Evolutionary conservation across 2,329 filamentous ascomycete species (phyloP), one percentile per base, ranked within the genome.

Genomic region (Aspergillus sp.): DNA sequence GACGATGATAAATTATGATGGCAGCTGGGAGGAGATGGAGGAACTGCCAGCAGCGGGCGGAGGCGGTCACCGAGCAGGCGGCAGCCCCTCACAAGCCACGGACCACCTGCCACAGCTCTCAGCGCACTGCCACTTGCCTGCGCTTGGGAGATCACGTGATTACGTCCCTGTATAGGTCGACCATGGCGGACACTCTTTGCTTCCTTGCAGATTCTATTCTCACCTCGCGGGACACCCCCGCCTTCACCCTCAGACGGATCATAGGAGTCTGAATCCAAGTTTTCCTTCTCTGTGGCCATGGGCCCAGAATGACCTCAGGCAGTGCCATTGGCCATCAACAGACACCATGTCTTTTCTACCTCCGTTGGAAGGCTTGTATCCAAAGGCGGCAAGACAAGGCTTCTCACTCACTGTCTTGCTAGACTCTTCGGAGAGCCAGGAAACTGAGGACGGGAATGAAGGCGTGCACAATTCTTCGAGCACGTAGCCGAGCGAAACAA

Each of bases 1-100:
- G 44, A 51, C 39, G 56, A 45, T 22, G 57, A 59, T 55, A 58
- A 57, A 64, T 58, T 56, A 63, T 64, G 62, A 64, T 57, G 61
- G 53, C 51, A 59, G 45, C 51, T 59, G 57, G 54, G 51, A 56
- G 40, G 47, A 51, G 12, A n/a, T 37, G 54, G 27, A 37, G 44
- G 22, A 33, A 27, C 42, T 19, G 41, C n/a, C 20, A 55, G 44
- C 49, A n/a, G 44, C 49, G 15, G 22, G 15, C 46, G 57, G 56
- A 64, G 62, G 60, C 60, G 62, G 62, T 64, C 57, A 59, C 45
- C 17, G 24, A n/a, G 8, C 22, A n/a, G 34, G 7, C 12, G 13
- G 12, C 41, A 40, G 15, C 27, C n/a, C 17, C 56, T 34, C 55
- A 42, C 56, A 49, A 48, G 56, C 56, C 56, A 50, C 56, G 50